Evolutionary conservation across 23 red algal genomes (phyloP).

Genomic region (Gracilaria gracilis): DNA sequence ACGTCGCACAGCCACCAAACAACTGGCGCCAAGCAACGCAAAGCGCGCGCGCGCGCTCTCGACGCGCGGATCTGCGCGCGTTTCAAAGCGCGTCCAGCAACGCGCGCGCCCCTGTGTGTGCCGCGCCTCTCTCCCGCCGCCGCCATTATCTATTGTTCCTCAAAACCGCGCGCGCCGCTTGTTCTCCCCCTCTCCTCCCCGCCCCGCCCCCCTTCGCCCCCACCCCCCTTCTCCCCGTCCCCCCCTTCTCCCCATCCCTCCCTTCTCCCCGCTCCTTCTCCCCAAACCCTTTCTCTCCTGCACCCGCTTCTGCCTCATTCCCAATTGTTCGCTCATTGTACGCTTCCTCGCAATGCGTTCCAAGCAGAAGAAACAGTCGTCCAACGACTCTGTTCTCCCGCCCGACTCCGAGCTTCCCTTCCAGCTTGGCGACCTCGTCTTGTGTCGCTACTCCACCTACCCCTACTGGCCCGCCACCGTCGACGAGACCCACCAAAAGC

Average conservation of each 20-base stretch:
- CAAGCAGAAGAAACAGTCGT: slow-evolving; percentile 19
- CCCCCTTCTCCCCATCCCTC: not conserved
- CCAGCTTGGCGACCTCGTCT: slow-evolving; percentile 61
- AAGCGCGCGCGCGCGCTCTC: not conserved
- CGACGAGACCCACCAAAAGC: slow-evolving; percentile 48
- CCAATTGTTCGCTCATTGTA: not conserved
- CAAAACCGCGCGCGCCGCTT: too few relatives aligned
- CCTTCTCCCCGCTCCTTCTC: not conserved
- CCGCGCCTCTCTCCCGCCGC: not conserved
- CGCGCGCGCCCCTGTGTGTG: not conserved
- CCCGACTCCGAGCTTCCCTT: not conserved
- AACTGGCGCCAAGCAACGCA: not conserved
- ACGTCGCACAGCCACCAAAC: not conserved
- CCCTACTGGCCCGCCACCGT: slow-evolving; percentile 82
- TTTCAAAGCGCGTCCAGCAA: not conserved
- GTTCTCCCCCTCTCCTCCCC: not conserved
- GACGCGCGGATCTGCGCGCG: not conserved
- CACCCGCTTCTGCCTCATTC: too few relatives aligned
- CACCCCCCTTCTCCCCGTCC: not conserved
- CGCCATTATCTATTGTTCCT: too few relatives aligned
- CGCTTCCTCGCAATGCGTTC: slow-evolving; percentile 17
- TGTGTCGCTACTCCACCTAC: slow-evolving; percentile 64
- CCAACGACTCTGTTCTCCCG: not conserved
- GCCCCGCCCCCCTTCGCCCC: not conserved
- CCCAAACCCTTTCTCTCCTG: not conserved